A percentile compares a stretch with the other conserved stretches of the same genome.
phyloP scores from a whole-genome alignment of 371 early-diverging fungal genomes.

The Entomophthora muscae region DNA sequence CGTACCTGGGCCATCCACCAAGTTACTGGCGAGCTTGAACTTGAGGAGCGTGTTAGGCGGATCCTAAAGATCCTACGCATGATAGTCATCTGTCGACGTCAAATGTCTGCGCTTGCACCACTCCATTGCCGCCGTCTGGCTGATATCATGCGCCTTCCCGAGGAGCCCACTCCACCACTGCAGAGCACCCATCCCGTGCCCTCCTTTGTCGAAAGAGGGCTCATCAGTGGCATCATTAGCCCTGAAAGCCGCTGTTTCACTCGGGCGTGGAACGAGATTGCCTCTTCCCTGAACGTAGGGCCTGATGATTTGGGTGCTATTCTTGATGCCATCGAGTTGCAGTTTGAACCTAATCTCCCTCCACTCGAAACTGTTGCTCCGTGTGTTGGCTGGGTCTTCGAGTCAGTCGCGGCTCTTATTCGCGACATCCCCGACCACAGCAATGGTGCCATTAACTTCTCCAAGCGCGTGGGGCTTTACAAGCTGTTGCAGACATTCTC shows the following conservation, averaged over 20 bases:
- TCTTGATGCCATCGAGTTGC: conserved; percentile 8
- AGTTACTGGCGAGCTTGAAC: conserved; percentile 26
- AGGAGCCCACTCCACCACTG: background rate
- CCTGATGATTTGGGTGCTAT: conserved; percentile 40
- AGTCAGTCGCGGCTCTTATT: conserved; percentile 13
- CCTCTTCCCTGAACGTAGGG: conserved; percentile 23
- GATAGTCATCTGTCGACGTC: conserved; percentile 27
- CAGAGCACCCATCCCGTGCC: conserved; percentile 24
- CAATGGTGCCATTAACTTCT: conserved; percentile 22
- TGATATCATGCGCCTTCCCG: background rate
- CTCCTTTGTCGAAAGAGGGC: conserved; percentile 57
- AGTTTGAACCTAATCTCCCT: background rate
- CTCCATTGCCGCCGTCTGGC: background rate
- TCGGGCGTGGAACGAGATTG: conserved; percentile 47
- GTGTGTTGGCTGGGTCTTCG: conserved; percentile 31
- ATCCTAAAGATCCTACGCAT: conserved; percentile 44
- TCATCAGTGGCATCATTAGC: conserved; percentile 54
- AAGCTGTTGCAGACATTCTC: conserved; percentile 36
- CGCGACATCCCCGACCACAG: background rate
- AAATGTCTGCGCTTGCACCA: conserved; percentile 17
- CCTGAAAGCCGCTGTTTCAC: conserved; percentile 53
- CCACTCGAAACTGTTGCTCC: conserved; percentile 19
- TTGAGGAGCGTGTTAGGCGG: conserved; percentile 28
- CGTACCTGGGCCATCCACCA: conserved; percentile 54
- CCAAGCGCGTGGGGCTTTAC: conserved; percentile 45